A percentile compares a stretch with the other conserved stretches of the same genome.
Conservation (phyloP, 192 early-diverging fungal genomes). For the Umbelopsis isabellina region DNA sequence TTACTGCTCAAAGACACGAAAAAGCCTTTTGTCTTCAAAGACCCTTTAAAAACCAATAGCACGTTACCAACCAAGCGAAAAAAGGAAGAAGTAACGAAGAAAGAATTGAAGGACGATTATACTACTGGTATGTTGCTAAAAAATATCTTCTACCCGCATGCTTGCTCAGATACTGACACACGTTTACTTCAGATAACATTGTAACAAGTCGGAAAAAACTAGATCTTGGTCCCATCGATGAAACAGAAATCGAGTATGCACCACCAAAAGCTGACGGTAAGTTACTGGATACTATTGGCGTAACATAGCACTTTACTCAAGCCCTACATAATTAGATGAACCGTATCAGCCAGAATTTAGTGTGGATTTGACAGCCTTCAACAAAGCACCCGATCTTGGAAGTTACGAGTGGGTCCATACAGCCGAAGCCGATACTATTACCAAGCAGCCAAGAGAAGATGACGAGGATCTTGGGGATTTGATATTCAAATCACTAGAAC, state of each 20-base stretch:
- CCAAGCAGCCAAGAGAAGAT: neutral
- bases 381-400: neutral
- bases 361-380: neutral
- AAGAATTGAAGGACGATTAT: neutral
- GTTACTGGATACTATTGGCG: too few relatives aligned
- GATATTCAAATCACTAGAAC: conserved; percentile 6
- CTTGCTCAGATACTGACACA: neutral
- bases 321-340: neutral
- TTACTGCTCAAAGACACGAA: neutral
- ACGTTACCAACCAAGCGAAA: neutral
- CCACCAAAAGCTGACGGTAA: conserved; percentile 13
- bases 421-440: neutral
- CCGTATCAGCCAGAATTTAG: conserved; percentile 4
- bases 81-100: neutral
- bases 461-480: neutral
- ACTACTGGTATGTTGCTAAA: neutral
- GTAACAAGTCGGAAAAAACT: neutral
- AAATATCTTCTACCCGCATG: neutral
- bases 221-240: conserved; percentile 7
- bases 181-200: neutral
- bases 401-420: neutral
- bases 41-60: neutral
- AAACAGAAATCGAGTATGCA: conserved; percentile 12
- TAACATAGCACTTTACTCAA: too few relatives aligned
- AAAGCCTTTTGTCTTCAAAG: conserved; percentile 13